Conservation (phyloP, 1,139 yeast genomes). For the Spathaspora sp. region DNA sequence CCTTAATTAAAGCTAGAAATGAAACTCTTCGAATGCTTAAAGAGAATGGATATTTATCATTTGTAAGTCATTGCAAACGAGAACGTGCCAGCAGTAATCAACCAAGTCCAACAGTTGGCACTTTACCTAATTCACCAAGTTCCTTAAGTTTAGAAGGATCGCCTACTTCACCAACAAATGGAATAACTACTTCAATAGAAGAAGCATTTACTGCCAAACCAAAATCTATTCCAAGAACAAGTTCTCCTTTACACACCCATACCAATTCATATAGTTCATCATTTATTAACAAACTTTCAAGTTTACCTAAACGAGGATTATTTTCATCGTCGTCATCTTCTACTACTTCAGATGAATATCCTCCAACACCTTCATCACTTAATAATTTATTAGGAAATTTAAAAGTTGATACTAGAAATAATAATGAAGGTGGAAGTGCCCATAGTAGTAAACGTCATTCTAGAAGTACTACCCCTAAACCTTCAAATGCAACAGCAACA, state of each 20-base stretch:
- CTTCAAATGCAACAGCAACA: not conserved
- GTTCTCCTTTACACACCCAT: slow-evolving; percentile 7
- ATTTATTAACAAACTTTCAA: slow-evolving; percentile 5
- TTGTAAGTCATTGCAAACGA: slow-evolving; percentile 11
- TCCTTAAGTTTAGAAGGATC: not conserved
- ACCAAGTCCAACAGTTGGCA: not conserved
- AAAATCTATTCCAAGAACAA: slow-evolving; percentile 4
- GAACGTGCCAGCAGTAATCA: slow-evolving; percentile 1
- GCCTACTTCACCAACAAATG: slow-evolving; percentile 2
- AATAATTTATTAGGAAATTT: slow-evolving; percentile 31
- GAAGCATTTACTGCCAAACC: not conserved
- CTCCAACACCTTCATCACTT: slow-evolving; percentile 25
- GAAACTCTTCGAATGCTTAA: slow-evolving; percentile 44
- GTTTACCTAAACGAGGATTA: slow-evolving; percentile 4
- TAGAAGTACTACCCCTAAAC: not conserved
- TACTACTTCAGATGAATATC: not conserved
- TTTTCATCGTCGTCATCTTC: slow-evolving; percentile 9
- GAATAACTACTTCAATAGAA: slow-evolving; percentile 4
- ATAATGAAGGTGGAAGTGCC: too few relatives aligned
- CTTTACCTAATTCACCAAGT: slow-evolving; percentile 4
- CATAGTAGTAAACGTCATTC: not conserved
- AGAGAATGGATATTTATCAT: slow-evolving; percentile 41
- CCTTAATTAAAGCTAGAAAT: slow-evolving; percentile 41
- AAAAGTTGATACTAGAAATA: slow-evolving; percentile 13
- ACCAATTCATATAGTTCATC: slow-evolving; percentile 5